phyloP scores from a whole-genome alignment of 225 moss, liverwort and hornwort genomes.

The Polytrichum formosum region DNA sequence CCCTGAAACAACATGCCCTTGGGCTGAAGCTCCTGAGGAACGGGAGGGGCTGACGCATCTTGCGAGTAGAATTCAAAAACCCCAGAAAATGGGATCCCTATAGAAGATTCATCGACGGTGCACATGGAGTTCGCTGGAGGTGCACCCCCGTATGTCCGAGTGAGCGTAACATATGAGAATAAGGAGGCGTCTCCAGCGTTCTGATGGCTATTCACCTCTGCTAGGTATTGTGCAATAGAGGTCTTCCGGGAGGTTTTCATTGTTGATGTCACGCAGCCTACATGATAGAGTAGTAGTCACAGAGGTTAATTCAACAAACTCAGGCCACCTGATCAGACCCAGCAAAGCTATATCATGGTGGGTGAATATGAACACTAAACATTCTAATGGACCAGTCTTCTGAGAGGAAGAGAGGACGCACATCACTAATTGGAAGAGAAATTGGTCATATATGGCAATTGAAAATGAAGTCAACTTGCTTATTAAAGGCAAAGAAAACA shows the following conservation, averaged over 20 bases:
- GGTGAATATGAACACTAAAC: too few relatives aligned
- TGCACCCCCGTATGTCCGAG: not conserved
- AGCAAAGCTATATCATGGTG: not conserved
- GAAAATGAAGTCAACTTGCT: not conserved
- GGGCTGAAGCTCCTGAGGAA: not conserved
- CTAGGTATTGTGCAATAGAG: not conserved
- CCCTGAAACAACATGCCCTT: not conserved
- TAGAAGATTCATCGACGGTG: not conserved
- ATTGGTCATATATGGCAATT: not conserved
- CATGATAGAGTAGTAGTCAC: not conserved
- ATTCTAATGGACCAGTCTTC: not conserved
- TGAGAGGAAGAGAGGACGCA: not conserved
- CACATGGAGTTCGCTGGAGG: constrained; percentile 2
- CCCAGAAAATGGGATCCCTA: constrained; percentile 2
- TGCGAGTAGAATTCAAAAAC: constrained; percentile 4
- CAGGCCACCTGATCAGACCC: not conserved
- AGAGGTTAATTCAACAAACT: not conserved
- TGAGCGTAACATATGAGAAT: constrained; percentile 5
- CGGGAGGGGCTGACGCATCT: constrained; percentile 1
- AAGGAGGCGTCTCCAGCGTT: not conserved
- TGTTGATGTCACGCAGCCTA: not conserved
- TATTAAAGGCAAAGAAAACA: not conserved
- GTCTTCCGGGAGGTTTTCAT: not conserved
- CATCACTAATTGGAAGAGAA: not conserved
- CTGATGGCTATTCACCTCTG: constrained; percentile 2